Base-by-base conservation (phyloP, 345 rosid genomes). In the Arabis hirsuta region DNA sequence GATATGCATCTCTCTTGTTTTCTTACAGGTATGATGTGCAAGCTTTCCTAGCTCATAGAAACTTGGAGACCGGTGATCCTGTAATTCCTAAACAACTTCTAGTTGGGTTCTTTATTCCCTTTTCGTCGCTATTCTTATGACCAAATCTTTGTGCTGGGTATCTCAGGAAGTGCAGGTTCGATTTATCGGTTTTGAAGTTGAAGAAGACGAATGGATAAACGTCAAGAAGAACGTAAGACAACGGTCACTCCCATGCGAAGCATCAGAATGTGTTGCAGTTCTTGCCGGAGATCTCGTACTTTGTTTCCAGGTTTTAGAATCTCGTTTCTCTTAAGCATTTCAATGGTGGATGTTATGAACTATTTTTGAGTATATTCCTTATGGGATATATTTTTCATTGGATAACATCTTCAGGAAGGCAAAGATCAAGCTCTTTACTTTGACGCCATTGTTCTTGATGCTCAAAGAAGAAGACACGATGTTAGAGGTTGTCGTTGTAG, bases 401-500 rank as follows among this genome's bases (percentile, higher is more conserved):
- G 22, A 50, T 73, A 55, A 24, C 20, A 53, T 72, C 73, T 65
- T 73, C 79, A 96, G 99, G 99, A 96, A 87, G 99, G 98, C 20
- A 92, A 96, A 86, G 98, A 90, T 75, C 99, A 96, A 79, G 98
- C 99, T 72, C 90, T 96, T 67, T 96, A 92, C 78, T 96, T 80
- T 61, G 99, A 96, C 66, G 99, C 98, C 43, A 91, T 84, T 78
- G 99, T 92, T 76, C 95, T 96, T 36, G 97, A 92, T 65, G 96
- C 99, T 4, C 98, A 96, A 83, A 90, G 98, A 71, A 81, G 99
- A 65, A 84, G 99, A 61, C 99, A 96, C 74, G 99, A 96, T 79
- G 90, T 86, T 6, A 90, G 99, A 82, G 99, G 99, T 69, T 96
- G 99, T 71, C 97, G 97, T 10, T 96, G 99, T 84, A 83, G 99